Evolutionary conservation across 2,329 filamentous ascomycete genomes (phyloP).

Genomic region (Pezicula radicicola): DNA sequence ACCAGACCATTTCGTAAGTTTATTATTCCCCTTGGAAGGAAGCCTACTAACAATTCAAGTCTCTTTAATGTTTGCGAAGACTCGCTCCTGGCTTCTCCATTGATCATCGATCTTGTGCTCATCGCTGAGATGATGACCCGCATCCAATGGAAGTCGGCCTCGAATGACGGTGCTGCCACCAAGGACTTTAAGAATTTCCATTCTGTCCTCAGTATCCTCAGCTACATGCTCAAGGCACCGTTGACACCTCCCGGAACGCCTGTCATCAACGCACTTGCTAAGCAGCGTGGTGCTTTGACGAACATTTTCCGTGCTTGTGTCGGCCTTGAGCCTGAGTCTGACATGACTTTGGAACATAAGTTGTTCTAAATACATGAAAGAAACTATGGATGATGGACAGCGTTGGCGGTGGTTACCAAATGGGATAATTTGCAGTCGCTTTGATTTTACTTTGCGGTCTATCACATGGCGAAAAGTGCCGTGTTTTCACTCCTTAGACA

Average conservation of each 20-base stretch:
- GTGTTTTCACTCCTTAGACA: constrained; percentile 28
- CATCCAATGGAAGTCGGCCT: constrained; percentile 79
- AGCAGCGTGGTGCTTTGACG: constrained; percentile 90
- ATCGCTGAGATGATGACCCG: constrained; percentile 98
- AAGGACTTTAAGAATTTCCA: constrained; percentile 90
- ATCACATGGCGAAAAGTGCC: constrained; percentile 26
- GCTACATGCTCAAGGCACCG: constrained; percentile 98
- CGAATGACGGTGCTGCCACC: constrained; percentile 46
- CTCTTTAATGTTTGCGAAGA: constrained; percentile 99
- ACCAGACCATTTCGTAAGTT: constrained; percentile 86
- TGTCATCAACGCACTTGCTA: constrained; percentile 91
- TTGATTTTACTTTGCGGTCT: constrained; percentile 11
- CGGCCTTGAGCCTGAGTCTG: constrained; percentile 92
- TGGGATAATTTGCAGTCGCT: neutral
- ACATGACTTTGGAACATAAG: constrained; percentile 99
- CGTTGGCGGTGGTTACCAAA: neutral
- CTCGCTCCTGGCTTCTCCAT: constrained; percentile 88
- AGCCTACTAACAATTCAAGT: constrained; percentile 39
- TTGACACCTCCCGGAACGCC: constrained; percentile 92
- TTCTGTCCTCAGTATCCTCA: constrained; percentile 92
- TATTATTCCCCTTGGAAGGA: constrained; percentile 19
- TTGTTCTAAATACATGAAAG: constrained; percentile 58
- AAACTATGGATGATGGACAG: neutral
- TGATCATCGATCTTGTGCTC: constrained; percentile 95
- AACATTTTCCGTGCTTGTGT: constrained; percentile 99